These are phyloP conservation scores for Conidiobolus incongruus DNA, from an alignment of 371 early-diverging fungal species.

Conservation along the genomic window DNA sequence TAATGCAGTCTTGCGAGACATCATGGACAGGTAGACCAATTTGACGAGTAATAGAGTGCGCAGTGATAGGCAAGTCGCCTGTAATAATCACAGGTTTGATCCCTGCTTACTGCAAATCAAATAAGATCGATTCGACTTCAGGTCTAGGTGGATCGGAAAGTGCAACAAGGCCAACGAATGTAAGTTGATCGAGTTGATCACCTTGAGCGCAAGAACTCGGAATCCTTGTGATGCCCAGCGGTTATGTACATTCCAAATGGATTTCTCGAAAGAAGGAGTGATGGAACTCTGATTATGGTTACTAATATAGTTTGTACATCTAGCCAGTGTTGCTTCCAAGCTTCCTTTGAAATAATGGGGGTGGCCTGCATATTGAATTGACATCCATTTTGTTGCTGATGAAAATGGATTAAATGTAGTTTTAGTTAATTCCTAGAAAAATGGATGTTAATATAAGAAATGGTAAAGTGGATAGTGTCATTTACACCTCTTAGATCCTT, in stretches of 20 bases:
- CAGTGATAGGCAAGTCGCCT: conserved; percentile 71
- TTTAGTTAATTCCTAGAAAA: conserved; percentile 10
- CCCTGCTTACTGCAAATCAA: conserved; percentile 34
- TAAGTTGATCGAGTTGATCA: conserved; percentile 21
- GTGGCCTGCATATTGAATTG: conserved; percentile 20
- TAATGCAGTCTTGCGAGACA: conserved; percentile 23
- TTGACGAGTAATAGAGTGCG: conserved; percentile 50
- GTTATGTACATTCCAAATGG: conserved; percentile 23
- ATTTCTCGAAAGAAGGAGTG: conserved; percentile 20
- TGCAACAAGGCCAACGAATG: conserved; percentile 59
- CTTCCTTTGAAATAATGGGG: conserved; percentile 1
- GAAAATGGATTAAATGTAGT: conserved; percentile 57
- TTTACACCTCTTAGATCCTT: not conserved
- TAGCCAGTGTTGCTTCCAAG: conserved; percentile 22
- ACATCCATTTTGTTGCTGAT: conserved; percentile 83
- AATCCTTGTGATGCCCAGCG: conserved; percentile 62
- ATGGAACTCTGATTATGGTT: too few species aligned
- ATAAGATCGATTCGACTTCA: conserved; percentile 39
- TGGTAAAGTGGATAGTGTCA: not conserved
- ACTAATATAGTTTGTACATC: too few species aligned
- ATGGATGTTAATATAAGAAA: conserved; percentile 8
- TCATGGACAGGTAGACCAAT: conserved; percentile 41
- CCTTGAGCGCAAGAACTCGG: conserved; percentile 67
- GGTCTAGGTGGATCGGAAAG: conserved; percentile 72
- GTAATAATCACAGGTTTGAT: conserved; percentile 78